Evolutionary conservation across 495 filamentous ascomycete species (phyloP).

Genomic region (Delitschia confertaspora): DNA sequence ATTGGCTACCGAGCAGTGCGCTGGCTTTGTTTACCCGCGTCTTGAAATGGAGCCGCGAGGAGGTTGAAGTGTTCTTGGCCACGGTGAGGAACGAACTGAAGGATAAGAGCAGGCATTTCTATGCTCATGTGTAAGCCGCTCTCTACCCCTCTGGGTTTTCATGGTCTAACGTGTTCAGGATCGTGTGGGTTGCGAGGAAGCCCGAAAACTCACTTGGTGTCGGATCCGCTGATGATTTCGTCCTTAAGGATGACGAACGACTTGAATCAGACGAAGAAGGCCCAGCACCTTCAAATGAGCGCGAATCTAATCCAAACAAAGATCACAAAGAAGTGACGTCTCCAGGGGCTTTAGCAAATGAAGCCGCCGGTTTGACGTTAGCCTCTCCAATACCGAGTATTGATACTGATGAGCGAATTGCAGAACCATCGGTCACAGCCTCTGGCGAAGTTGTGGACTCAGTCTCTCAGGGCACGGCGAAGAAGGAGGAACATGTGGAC

Average conservation of each 20-base stretch:
- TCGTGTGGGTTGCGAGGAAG: background rate
- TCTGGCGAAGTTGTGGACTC: too few species aligned
- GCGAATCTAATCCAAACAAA: background rate
- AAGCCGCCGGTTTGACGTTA: background rate
- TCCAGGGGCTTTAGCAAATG: conserved; percentile 1
- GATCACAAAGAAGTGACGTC: background rate
- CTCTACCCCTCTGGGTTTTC: background rate
- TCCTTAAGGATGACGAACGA: background rate
- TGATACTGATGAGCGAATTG: background rate
- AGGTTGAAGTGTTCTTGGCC: conserved; percentile 32
- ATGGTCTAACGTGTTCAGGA: background rate
- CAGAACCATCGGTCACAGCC: too few species aligned
- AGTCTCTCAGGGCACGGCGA: too few species aligned
- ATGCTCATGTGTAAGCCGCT: conserved; percentile 17
- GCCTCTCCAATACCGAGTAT: conserved; percentile 2
- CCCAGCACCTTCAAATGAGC: background rate
- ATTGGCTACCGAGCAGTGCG: conserved; percentile 16
- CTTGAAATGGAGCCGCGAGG: conserved; percentile 29
- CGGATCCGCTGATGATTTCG: background rate
- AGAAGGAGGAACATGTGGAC: too few species aligned
- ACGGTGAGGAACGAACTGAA: conserved; percentile 27
- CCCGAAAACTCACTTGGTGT: too few species aligned
- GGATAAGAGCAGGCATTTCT: conserved; percentile 21
- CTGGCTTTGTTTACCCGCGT: conserved; percentile 29
- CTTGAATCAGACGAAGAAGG: conserved; percentile 8